Evolutionary conservation across 2,329 filamentous ascomycete genomes (phyloP).

Genomic region (Periglandula ipomoeae): DNA sequence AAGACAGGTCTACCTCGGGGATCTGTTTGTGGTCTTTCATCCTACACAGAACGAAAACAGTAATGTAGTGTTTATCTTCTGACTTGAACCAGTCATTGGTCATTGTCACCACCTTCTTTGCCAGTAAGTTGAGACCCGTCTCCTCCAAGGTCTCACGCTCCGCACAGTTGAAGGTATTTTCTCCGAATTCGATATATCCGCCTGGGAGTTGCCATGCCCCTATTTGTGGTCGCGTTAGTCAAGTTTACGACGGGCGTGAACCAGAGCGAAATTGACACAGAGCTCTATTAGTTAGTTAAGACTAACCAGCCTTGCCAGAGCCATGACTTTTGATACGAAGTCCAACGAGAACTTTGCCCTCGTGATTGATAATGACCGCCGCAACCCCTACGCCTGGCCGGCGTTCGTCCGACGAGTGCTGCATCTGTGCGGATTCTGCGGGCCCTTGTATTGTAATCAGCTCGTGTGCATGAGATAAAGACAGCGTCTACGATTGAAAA

Average conservation of each 20-base stretch:
- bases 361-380: neutral
- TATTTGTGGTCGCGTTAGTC: conserved; percentile 17
- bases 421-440: too few species aligned
- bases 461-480: too few species aligned
- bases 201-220: conserved; percentile 61
- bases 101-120: conserved; percentile 44
- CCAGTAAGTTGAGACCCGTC: conserved; percentile 50
- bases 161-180: conserved; percentile 53
- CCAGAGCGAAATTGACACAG: neutral
- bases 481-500: too few species aligned
- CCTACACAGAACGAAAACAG: conserved; percentile 54
- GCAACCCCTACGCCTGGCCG: neutral
- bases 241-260: too few species aligned
- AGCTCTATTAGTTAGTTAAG: neutral
- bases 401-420: too few species aligned
- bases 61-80: conserved; percentile 64
- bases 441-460: too few species aligned
- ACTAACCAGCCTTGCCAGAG: neutral
- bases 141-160: conserved; percentile 62
- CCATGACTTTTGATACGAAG: neutral
- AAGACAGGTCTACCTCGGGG: conserved; percentile 51
- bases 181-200: conserved; percentile 64
- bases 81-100: conserved; percentile 58
- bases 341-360: neutral
- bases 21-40: conserved; percentile 35